These are phyloP conservation scores for Phymatotrichopsis omnivora DNA, from an alignment of 2,329 filamentous ascomycete genomes.

Conservation along the genomic window DNA sequence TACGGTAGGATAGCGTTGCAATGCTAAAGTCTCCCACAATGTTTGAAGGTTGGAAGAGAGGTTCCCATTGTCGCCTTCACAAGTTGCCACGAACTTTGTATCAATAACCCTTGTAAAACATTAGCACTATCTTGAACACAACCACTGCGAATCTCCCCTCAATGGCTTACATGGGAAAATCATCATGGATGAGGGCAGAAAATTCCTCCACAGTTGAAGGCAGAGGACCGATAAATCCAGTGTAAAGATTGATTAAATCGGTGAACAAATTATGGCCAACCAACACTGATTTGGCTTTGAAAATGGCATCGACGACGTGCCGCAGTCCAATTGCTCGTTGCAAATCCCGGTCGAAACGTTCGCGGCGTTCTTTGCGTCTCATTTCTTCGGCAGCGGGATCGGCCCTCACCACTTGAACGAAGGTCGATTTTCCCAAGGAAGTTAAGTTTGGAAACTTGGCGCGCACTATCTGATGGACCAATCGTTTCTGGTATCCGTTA, in stretches of 20 bases:
- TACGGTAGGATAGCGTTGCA: constrained; percentile 40
- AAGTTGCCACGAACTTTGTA: constrained; percentile 50
- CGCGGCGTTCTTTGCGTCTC: constrained; percentile 27
- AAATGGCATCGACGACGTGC: constrained; percentile 28
- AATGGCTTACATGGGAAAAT: constrained; percentile 39
- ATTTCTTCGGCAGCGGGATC: constrained; percentile 40
- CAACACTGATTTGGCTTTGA: constrained; percentile 37
- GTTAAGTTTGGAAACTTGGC: constrained; percentile 46
- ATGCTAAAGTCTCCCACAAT: constrained; percentile 33
- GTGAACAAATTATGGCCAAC: constrained; percentile 57
- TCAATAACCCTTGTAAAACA: constrained; percentile 45
- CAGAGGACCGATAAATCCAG: constrained; percentile 50
- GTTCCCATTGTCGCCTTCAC: constrained; percentile 29
- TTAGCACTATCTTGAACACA: no score
- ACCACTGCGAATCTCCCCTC: no score
- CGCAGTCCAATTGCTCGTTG: constrained; percentile 27
- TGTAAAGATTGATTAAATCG: constrained; percentile 54
- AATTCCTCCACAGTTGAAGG: constrained; percentile 48
- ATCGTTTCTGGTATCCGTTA: constrained; percentile 51
- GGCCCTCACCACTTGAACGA: constrained; percentile 38
- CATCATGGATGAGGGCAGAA: constrained; percentile 39
- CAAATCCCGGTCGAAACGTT: constrained; percentile 27
- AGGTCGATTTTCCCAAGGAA: constrained; percentile 38
- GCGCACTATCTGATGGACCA: constrained; percentile 57
- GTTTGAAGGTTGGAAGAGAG: constrained; percentile 37